A percentile compares a stretch with the other conserved stretches of the same genome.
phyloP scores from a whole-genome alignment of 148 eudicot genomes.

The Limonium bicolor region DNA sequence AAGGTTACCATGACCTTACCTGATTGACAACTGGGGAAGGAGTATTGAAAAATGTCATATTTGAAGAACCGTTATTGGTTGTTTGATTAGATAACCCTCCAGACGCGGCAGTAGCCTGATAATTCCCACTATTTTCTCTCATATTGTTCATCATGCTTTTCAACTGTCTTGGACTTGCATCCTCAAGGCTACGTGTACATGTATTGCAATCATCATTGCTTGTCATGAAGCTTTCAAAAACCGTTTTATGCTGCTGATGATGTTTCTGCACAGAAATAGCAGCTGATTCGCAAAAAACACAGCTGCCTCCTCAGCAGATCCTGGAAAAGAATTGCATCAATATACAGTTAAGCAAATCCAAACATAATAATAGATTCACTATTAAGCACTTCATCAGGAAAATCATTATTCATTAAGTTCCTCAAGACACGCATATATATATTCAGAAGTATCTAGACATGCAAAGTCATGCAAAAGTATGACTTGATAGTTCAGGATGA shows the following conservation, averaged over 20 bases:
- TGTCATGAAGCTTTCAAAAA: conserved; percentile 22
- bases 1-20: conserved; percentile 27
- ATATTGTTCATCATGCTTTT: conserved; percentile 25
- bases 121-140: conserved; percentile 47
- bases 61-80: conserved; percentile 40
- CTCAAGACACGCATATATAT: too few relatives aligned
- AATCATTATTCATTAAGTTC: too few relatives aligned
- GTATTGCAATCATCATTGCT: conserved; percentile 36
- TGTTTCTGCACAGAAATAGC: conserved; percentile 55
- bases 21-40: conserved; percentile 84
- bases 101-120: conserved; percentile 33
- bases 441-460: too few relatives aligned
- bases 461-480: too few relatives aligned
- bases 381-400: too few relatives aligned
- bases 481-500: too few relatives aligned
- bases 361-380: too few relatives aligned
- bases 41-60: conserved; percentile 54
- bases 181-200: conserved; percentile 30
- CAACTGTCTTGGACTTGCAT: conserved; percentile 47
- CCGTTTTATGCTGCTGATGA: conserved; percentile 21
- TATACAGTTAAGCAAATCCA: background rate
- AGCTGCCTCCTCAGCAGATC: conserved; percentile 74
- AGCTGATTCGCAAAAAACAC: conserved; percentile 68
- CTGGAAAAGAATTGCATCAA: conserved; percentile 17
- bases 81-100: conserved; percentile 36